These are phyloP conservation scores for Globisporangium alternatum DNA, from an alignment of 352 stramenopile species.

Conservation along the genomic window DNA sequence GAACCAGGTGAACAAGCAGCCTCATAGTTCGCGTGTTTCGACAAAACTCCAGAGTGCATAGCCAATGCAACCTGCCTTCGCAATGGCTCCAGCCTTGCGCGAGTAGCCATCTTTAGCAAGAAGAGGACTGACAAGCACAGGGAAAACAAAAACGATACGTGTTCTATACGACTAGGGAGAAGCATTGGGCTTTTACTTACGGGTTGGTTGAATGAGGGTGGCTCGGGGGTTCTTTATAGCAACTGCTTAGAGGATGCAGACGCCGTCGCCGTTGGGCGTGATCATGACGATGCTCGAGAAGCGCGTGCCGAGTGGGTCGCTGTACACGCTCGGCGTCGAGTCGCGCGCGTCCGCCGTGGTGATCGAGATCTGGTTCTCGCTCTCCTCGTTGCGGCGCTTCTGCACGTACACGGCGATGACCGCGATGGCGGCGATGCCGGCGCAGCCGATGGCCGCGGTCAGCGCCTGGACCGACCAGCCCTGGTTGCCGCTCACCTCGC, in stretches of 20 bases:
- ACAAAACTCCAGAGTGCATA: too few relatives aligned
- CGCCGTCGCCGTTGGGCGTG: conserved; percentile 73
- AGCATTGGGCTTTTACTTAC: background rate
- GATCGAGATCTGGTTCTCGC: conserved; percentile 28
- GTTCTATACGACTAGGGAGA: background rate
- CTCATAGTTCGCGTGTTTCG: too few relatives aligned
- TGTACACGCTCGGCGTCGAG: conserved; percentile 66
- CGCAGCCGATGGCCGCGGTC: conserved; percentile 16
- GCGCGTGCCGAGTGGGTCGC: conserved; percentile 68
- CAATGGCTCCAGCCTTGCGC: background rate
- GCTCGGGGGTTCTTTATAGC: too few relatives aligned
- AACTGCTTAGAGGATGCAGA: conserved; percentile 63
- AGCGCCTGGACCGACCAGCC: conserved; percentile 14
- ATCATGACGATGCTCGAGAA: conserved; percentile 89
- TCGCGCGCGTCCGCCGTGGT: conserved; percentile 36
- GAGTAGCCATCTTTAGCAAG: background rate
- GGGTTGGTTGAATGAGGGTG: background rate
- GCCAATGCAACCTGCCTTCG: background rate
- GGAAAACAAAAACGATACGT: background rate
- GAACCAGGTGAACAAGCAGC: too few relatives aligned
- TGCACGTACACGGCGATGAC: conserved; percentile 56
- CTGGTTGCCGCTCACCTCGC: conserved; percentile 26
- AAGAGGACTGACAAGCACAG: background rate
- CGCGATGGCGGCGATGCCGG: conserved; percentile 41
- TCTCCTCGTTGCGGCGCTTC: conserved; percentile 24